These are phyloP conservation scores for Austroboletus niveus DNA, from an alignment of 1,284 basidiomycete species.

Conservation along the genomic window DNA sequence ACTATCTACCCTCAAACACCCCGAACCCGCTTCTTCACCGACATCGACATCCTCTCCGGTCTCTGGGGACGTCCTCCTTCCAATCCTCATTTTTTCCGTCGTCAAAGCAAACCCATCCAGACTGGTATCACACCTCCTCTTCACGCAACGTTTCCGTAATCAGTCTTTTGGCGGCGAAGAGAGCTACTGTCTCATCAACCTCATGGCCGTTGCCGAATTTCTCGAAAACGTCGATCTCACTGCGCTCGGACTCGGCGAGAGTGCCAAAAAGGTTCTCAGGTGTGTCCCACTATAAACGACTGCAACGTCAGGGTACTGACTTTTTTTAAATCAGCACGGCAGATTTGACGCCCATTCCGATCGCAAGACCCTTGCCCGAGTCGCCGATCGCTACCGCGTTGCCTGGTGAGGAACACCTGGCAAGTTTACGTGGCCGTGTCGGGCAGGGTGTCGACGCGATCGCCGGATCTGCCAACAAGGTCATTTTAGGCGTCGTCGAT, in stretches of 20 bases:
- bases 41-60: constrained; percentile 44
- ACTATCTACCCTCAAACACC: constrained; percentile 27
- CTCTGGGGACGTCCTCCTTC: constrained; percentile 79
- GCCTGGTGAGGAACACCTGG: constrained; percentile 12
- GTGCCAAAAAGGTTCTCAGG: constrained; percentile 43
- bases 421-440: constrained; percentile 69
- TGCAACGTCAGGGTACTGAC: too few species aligned
- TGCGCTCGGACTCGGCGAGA: constrained; percentile 74
- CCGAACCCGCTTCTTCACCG: constrained; percentile 21
- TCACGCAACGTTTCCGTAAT: constrained; percentile 81
- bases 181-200: constrained; percentile 89
- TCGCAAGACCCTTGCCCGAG: constrained; percentile 31
- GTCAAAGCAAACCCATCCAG: constrained; percentile 86
- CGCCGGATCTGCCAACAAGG: constrained; percentile 35
- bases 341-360: constrained; percentile 74
- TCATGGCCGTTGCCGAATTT: constrained; percentile 93
- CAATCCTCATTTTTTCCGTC: constrained; percentile 88
- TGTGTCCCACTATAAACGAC: background rate
- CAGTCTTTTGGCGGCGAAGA: constrained; percentile 76
- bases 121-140: constrained; percentile 84
- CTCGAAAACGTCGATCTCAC: constrained; percentile 88
- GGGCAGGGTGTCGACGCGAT: constrained; percentile 83
- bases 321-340: constrained; percentile 50
- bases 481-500: constrained; percentile 82
- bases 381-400: constrained; percentile 16